phyloP scores from a whole-genome alignment of 495 filamentous ascomycete species.

The Parathielavia hyrcaniae region DNA sequence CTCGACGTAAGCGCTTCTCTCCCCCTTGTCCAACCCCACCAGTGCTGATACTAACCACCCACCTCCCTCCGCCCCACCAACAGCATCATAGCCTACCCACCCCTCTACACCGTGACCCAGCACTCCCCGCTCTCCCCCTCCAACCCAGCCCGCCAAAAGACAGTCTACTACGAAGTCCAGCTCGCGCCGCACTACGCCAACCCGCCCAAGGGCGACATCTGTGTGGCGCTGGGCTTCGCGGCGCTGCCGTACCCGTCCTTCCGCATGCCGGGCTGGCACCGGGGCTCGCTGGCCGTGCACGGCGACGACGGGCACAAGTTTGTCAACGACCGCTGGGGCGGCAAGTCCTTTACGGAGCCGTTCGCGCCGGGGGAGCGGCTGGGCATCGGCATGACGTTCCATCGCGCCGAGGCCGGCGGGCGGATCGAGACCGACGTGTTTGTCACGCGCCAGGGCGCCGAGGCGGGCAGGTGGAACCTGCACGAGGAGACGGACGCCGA shows the following conservation, averaged over 20 bases:
- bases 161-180: constrained; percentile 74
- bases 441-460: constrained; percentile 65
- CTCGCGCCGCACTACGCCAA: constrained; percentile 37
- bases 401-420: constrained; percentile 30
- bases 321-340: constrained; percentile 80
- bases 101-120: constrained; percentile 62
- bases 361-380: constrained; percentile 44
- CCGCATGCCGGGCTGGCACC: constrained; percentile 86
- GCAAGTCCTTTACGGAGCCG: constrained; percentile 58
- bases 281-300: constrained; percentile 78
- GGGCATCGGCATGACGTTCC: constrained; percentile 64
- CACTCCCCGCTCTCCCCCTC: constrained; percentile 56
- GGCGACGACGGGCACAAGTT: constrained; percentile 85
- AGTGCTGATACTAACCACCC: not conserved
- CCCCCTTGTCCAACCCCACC: not conserved
- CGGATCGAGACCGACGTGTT: constrained; percentile 59
- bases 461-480: constrained; percentile 66
- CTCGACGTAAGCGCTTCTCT: constrained; percentile 30
- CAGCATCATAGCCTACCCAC: constrained; percentile 58
- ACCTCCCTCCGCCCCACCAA: not conserved
- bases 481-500: constrained; percentile 74
- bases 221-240: constrained; percentile 68
- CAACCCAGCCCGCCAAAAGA: constrained; percentile 38
- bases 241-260: constrained; percentile 82
- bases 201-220: constrained; percentile 44